Percentiles rank a stretch among this genome's conserved stretches.
phyloP scores from a whole-genome alignment of 345 rosid species.

The Citrus maxima region DNA sequence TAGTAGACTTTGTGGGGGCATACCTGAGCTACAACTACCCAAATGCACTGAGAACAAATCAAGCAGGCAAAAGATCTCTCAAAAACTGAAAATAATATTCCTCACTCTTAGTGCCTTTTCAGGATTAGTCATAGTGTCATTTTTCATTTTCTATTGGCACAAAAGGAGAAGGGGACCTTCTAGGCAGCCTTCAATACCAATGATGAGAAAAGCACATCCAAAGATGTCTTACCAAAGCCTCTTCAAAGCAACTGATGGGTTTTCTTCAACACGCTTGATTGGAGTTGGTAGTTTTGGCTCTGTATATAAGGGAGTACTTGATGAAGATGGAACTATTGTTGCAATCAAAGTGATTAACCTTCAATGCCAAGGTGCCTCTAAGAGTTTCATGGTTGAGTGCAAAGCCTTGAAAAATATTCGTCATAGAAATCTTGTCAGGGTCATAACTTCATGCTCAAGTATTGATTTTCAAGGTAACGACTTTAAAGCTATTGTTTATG shows the following conservation, averaged over 20 bases:
- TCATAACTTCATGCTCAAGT: slow-evolving; percentile 17
- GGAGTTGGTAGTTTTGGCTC: slow-evolving; percentile 9
- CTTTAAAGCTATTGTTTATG: slow-evolving; percentile 8
- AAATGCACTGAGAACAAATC: slow-evolving; percentile 3
- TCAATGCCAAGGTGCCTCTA: neutral
- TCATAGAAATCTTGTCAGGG: neutral
- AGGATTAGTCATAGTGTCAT: neutral
- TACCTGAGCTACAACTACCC: neutral
- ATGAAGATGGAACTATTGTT: neutral
- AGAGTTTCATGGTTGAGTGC: slow-evolving; percentile 2
- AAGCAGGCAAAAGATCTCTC: neutral
- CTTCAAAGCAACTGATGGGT: slow-evolving; percentile 6
- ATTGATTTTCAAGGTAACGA: slow-evolving; percentile 10
- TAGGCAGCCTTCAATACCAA: too few species aligned
- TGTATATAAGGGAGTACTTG: neutral
- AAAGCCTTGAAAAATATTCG: neutral
- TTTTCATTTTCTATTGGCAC: neutral
- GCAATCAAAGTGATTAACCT: slow-evolving; percentile 21
- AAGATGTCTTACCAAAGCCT: neutral
- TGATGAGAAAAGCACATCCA: neutral
- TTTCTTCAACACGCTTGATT: neutral
- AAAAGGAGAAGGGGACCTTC: neutral
- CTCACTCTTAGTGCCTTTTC: neutral
- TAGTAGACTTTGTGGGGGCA: slow-evolving; percentile 22
- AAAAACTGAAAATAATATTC: slow-evolving; percentile 2